Evolutionary conservation across 352 stramenopile species (phyloP), one percentile per base, ranked within the genome.

Genomic region (Phytophthora aleatoria): DNA sequence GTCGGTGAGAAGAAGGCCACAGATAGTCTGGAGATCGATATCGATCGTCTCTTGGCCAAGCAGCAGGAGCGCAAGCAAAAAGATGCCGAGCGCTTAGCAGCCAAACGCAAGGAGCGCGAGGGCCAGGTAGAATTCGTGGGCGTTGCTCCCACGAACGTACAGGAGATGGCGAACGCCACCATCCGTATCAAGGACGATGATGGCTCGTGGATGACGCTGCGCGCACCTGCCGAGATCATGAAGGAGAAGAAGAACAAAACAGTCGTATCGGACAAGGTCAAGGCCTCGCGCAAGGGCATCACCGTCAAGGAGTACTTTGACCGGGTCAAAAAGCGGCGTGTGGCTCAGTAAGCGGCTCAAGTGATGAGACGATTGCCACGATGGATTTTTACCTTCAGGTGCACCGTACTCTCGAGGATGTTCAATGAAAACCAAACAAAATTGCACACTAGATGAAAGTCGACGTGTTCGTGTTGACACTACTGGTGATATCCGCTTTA

Each of bases 221-320:
- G 87, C 13, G 67, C 87, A 1, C 83, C 87, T 31, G 87, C 73
- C 38, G 83, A 95, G 71, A 94, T 95, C 56, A 81, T 94, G 44
- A 76, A 85, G 65, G 72, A 93, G 50, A 91, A 87, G 69, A 73
- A 89, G 57, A 77, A 66, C 52, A 91, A 91, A 52, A 73, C 78
- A 0, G 59, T 80, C 7, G 81, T 95, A 3, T 81, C 85, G 10
- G 73, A 81, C 3, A 82, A 89, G 41, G 77, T 83, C 15, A 95
- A 95, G 67, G 77, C 79, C 12, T 71, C 71, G 8, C 84, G 87
- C 57, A 89, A 88, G 57, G 87, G 87, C 26, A 90, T 95, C 45
- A 85, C 87, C 38, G 82, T 95, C 30, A 91, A 95, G 59, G 87
- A 95, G 51, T 95, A 95, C 70, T 91, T 95, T 51, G 83, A 93